phyloP scores from a whole-genome alignment of 805 yeast species.

The Wickerhamiella lipophila region DNA sequence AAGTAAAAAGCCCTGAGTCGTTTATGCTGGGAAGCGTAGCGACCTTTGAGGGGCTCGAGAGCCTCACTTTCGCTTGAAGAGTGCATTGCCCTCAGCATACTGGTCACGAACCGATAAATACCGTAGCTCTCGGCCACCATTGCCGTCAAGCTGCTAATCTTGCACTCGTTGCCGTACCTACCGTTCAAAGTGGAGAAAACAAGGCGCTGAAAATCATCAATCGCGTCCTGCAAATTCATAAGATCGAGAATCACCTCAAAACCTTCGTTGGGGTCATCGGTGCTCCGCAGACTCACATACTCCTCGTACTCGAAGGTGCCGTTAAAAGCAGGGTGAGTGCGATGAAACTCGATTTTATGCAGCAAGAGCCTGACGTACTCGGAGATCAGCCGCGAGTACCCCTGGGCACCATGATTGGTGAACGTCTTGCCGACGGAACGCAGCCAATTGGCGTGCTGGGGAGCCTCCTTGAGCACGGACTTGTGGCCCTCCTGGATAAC shows the following conservation, averaged over 20 bases:
- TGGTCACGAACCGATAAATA: slow-evolving; percentile 72
- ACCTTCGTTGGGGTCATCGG: slow-evolving; percentile 91
- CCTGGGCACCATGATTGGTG: slow-evolving; percentile 30
- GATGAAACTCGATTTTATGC: slow-evolving; percentile 69
- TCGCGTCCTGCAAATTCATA: slow-evolving; percentile 71
- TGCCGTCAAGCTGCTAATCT: slow-evolving; percentile 78
- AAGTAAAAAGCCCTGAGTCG: slow-evolving; percentile 72
- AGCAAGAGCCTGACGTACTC: slow-evolving; percentile 64
- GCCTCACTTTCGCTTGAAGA: slow-evolving; percentile 65
- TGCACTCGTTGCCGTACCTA: slow-evolving; percentile 53
- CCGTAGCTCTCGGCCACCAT: slow-evolving; percentile 86
- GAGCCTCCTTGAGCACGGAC: slow-evolving; percentile 66
- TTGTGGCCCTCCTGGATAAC: slow-evolving; percentile 98
- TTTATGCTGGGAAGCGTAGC: slow-evolving; percentile 58
- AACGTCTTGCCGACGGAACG: slow-evolving; percentile 46
- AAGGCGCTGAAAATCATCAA: slow-evolving; percentile 64
- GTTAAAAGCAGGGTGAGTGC: slow-evolving; percentile 74
- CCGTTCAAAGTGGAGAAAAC: slow-evolving; percentile 60
- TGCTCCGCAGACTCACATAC: slow-evolving; percentile 73
- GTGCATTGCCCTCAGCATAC: slow-evolving; percentile 84
- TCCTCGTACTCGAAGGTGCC: slow-evolving; percentile 96
- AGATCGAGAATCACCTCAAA: slow-evolving; percentile 78
- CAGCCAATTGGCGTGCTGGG: slow-evolving; percentile 64
- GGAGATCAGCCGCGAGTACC: slow-evolving; percentile 56
- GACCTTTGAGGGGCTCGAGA: slow-evolving; percentile 55